phyloP scores from a whole-genome alignment of 176 grass and related monocot species.

The Poa pratensis region DNA sequence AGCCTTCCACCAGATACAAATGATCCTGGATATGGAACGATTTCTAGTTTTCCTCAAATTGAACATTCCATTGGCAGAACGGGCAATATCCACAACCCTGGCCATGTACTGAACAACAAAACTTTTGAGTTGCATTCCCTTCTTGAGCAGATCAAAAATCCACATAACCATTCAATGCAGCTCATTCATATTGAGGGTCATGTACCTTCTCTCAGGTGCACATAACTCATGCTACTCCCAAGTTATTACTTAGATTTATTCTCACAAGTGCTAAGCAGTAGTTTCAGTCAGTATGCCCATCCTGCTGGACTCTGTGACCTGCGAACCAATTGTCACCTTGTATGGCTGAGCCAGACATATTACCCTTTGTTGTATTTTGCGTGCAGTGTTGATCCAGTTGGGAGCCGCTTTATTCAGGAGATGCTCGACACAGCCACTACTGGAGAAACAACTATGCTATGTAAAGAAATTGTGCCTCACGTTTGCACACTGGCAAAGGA shows the following conservation, averaged over 20 bases:
- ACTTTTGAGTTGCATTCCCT: background rate
- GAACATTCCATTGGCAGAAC: too few species aligned
- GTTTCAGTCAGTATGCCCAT: background rate
- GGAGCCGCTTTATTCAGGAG: slow-evolving; percentile 49
- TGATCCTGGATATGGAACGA: too few species aligned
- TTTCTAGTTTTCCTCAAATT: too few species aligned
- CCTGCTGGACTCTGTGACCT: background rate
- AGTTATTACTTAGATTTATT: background rate
- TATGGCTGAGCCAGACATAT: background rate
- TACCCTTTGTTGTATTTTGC: slow-evolving; percentile 7
- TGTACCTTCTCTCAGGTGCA: slow-evolving; percentile 49
- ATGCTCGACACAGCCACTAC: slow-evolving; percentile 45
- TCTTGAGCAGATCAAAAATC: background rate
- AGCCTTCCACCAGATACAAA: too few species aligned
- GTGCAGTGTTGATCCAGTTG: slow-evolving; percentile 32
- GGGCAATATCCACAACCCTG: too few species aligned
- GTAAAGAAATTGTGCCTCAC: slow-evolving; percentile 42
- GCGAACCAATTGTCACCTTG: background rate
- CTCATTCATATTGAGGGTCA: slow-evolving; percentile 44
- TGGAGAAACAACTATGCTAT: slow-evolving; percentile 52
- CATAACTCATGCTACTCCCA: background rate
- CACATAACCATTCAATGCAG: background rate
- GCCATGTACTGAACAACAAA: background rate
- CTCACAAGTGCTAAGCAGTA: background rate
- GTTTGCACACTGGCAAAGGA: slow-evolving; percentile 24